A percentile compares a stretch with the other conserved stretches of the same genome.
phyloP scores from a whole-genome alignment of 2,329 filamentous ascomycete species.

The Penicillium sp. region DNA sequence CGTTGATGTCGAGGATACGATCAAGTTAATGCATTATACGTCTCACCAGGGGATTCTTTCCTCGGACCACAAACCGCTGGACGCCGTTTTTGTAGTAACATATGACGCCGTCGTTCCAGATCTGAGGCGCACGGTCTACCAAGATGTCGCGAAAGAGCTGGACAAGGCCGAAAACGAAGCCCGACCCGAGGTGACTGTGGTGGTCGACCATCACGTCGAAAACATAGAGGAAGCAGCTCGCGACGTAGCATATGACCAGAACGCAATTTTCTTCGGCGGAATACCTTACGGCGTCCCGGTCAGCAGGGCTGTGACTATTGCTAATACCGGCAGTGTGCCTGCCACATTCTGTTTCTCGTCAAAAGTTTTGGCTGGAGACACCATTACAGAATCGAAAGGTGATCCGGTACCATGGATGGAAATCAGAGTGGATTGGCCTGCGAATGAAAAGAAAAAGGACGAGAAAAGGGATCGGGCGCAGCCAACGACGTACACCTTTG shows the following conservation, averaged over 20 bases:
- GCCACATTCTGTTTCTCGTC: conserved; percentile 79
- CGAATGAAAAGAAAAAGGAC: conserved; percentile 32
- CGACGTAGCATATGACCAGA: conserved; percentile 37
- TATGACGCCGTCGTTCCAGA: conserved; percentile 85
- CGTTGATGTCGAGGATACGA: conserved; percentile 43
- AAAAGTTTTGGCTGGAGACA: conserved; percentile 53
- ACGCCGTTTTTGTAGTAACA: conserved; percentile 75
- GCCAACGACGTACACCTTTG: conserved; percentile 58
- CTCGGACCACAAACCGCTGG: conserved; percentile 91
- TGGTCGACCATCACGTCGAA: conserved; percentile 60
- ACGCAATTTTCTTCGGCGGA: conserved; percentile 71
- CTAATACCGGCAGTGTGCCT: conserved; percentile 81
- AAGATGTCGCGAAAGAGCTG: conserved; percentile 80
- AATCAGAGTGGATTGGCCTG: conserved; percentile 58
- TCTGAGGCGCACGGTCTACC: conserved; percentile 76
- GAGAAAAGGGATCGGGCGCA: conserved; percentile 24
- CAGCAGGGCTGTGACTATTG: conserved; percentile 70
- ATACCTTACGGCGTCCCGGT: conserved; percentile 66
- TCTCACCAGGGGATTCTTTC: conserved; percentile 87
- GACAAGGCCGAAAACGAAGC: conserved; percentile 91
- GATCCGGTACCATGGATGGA: conserved; percentile 63
- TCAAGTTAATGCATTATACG: conserved; percentile 65
- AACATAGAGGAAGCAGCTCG: conserved; percentile 34
- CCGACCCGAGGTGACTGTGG: conserved; percentile 74
- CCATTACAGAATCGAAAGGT: conserved; percentile 31